These are phyloP conservation scores for Colletotrichum truncatum DNA, from an alignment of 2,329 filamentous ascomycete species.

Conservation along the genomic window DNA sequence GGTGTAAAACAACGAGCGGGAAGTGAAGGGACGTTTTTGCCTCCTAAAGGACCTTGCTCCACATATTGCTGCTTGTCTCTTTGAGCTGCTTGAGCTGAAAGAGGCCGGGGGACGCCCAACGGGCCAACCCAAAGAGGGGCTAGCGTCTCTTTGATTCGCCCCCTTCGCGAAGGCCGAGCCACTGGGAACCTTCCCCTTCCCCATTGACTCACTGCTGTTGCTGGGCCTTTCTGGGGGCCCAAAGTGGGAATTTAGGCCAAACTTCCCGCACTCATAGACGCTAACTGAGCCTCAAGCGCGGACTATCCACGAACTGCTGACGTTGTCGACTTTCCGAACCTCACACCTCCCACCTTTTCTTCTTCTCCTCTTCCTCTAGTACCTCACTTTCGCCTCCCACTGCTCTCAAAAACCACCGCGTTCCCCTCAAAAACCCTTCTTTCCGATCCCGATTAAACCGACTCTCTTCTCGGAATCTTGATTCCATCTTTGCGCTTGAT, in stretches of 20 bases:
- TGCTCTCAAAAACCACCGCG: background rate
- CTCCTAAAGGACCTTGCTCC: background rate
- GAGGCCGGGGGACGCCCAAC: background rate
- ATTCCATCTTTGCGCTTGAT: background rate
- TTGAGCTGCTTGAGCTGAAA: too few relatives aligned
- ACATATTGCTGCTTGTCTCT: too few relatives aligned
- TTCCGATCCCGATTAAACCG: background rate
- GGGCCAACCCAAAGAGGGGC: background rate
- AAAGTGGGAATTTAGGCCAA: background rate
- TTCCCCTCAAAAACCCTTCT: background rate
- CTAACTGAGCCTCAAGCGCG: constrained; percentile 23
- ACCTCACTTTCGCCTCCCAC: constrained; percentile 1
- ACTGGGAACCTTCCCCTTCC: background rate
- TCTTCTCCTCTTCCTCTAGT: background rate
- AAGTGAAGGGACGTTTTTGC: background rate
- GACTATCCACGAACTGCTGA: constrained; percentile 8
- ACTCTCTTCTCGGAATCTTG: background rate
- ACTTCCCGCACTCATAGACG: background rate
- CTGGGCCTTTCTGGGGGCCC: background rate
- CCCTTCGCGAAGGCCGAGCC: background rate
- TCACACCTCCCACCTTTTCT: background rate
- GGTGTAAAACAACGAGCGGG: too few relatives aligned
- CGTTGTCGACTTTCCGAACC: constrained; percentile 23
- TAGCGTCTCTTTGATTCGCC: constrained; percentile 16
- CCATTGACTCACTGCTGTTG: background rate